Base-by-base conservation (phyloP, 2,329 filamentous ascomycete genomes). In the Sarocladiaceae sp. region DNA sequence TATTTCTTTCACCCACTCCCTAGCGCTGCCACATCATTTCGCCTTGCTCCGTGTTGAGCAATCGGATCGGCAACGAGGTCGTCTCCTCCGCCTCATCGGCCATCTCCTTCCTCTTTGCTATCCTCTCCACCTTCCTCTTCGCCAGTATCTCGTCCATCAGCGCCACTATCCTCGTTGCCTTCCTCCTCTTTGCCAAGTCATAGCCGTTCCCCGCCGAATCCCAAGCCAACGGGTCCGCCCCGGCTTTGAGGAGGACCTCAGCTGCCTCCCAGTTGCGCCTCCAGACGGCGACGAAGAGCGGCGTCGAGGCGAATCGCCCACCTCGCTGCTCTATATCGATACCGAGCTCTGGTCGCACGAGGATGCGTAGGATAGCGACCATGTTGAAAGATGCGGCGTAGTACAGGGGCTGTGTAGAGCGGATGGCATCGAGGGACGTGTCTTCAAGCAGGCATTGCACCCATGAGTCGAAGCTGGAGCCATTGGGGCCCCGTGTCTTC, bases 361-460 rank as follows among this genome's bases (percentile, higher is more conserved):
- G 45, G 5, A 54, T 26, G 34, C 46, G 45, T 2, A 56, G 43
- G 23, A 55, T 45, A 3, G 50, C 50, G 1, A 50, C 21, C 51
- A 56, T 56, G 43, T 56, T 53, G 48, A 52, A 57, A 6, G 55
- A 57, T 3, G 54, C 50, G 13, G 53, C 53, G 44, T 56, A 56
- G 45, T 55, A 56, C 4, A 55, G 39, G 4, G 55, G 55, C 31
- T 55, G 42, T 3, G 53, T 51, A 2, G 40, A 26, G 6, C 32
- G 45, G 10, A 56, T 50, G 15, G 45, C 27, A 15, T 43, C n/a
- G 9, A 50, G 23, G 2, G 43, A 13, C 6, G 16, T 27, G 3
- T 48, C 44, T 3, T 35, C 37, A 11, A 55, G 45, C 11, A 57
- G 45, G 13, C 50, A 44, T 20, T 55, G 53, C 13, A 57, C 53